phyloP scores from a whole-genome alignment of 2,329 filamentous ascomycete genomes.

The Aspergillus latus region DNA sequence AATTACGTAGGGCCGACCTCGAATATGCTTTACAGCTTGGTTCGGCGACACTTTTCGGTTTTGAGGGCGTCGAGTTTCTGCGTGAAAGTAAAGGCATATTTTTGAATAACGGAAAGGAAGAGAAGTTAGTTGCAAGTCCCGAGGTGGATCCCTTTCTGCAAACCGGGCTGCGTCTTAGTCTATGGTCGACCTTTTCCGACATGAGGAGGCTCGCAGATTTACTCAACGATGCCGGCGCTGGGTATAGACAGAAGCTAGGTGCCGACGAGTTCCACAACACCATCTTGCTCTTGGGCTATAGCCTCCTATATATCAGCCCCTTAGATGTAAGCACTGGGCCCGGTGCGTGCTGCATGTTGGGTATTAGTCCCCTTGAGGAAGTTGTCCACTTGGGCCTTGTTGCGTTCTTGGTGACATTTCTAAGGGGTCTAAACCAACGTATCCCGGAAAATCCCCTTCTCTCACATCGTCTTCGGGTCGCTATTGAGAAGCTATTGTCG shows the following conservation, averaged over 20 bases:
- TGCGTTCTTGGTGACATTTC: slow-evolving; percentile 5
- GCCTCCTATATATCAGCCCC: not conserved
- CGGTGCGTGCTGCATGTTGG: not conserved
- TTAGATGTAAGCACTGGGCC: not conserved
- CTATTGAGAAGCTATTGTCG: not conserved
- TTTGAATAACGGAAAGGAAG: not conserved
- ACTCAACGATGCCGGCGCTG: slow-evolving; percentile 2
- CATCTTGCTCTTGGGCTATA: not conserved
- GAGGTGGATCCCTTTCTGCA: not conserved
- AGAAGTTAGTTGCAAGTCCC: too few species aligned
- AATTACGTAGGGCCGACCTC: not conserved
- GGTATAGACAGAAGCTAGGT: slow-evolving; percentile 1
- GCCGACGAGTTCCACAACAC: not conserved
- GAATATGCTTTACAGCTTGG: slow-evolving; percentile 9
- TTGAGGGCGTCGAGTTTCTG: not conserved
- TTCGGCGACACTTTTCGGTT: not conserved
- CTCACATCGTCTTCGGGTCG: not conserved
- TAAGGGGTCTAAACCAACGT: slow-evolving; percentile 3
- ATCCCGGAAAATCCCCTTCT: slow-evolving; percentile 4
- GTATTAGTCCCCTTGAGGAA: not conserved
- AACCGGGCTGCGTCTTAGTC: not conserved
- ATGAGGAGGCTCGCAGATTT: not conserved
- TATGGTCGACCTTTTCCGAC: not conserved
- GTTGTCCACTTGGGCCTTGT: not conserved
- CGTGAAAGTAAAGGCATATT: not conserved